Evolutionary conservation across 129 eudicot species (phyloP).

Genomic region (Saussurea involucrata): DNA sequence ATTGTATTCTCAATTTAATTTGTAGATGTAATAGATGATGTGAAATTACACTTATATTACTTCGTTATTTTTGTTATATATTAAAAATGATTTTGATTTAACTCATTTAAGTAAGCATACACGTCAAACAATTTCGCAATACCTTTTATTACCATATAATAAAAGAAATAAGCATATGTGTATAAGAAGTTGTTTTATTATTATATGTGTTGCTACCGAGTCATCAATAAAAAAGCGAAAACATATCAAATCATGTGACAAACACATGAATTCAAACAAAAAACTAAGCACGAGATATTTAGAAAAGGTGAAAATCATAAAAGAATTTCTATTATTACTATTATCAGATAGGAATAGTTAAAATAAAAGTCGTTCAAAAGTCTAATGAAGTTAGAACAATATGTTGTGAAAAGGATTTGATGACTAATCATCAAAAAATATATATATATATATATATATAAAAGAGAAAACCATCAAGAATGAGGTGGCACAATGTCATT

Average conservation of each 20-base stretch:
- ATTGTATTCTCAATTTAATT: no score
- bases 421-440: background rate
- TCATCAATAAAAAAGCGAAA: conserved; percentile 5
- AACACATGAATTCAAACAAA: conserved; percentile 13
- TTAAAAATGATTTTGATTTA: conserved; percentile 11
- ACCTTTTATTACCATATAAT: background rate
- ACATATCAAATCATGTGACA: conserved; percentile 15
- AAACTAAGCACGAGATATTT: conserved; percentile 5
- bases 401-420: background rate
- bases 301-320: background rate
- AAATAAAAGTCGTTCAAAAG: background rate
- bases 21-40: background rate
- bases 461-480: no score
- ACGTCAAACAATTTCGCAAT: background rate
- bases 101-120: conserved; percentile 23
- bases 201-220: background rate
- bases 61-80: background rate
- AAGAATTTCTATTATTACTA: background rate
- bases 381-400: background rate
- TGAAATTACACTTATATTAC: background rate
- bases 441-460: no score
- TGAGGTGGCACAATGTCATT: no score
- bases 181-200: background rate
- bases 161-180: conserved; percentile 9
- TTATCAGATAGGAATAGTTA: background rate